Evolutionary conservation across 257 asterid genomes (phyloP).

Genomic region (Rehmannia glutinosa): DNA sequence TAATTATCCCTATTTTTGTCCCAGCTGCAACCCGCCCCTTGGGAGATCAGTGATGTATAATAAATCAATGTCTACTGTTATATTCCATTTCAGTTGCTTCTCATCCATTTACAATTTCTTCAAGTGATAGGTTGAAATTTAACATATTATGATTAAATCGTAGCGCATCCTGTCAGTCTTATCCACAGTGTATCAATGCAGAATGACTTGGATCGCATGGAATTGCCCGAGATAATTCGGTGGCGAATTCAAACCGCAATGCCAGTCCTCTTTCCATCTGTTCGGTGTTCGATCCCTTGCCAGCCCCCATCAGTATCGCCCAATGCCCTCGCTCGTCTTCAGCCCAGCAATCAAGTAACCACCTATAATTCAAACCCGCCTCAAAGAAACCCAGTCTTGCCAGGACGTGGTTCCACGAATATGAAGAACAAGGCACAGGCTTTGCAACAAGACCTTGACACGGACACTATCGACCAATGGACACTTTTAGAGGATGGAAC

Average conservation of each 20-base stretch:
- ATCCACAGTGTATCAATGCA: conserved; percentile 25
- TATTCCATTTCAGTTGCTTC: no score
- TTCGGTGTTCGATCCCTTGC: conserved; percentile 42
- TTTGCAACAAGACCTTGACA: conserved; percentile 41
- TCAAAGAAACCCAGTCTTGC: conserved; percentile 43
- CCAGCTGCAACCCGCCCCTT: no score
- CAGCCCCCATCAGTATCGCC: conserved; percentile 59
- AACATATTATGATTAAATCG: no score
- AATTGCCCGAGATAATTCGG: conserved; percentile 58
- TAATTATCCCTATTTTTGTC: not conserved
- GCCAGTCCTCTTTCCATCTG: conserved; percentile 58
- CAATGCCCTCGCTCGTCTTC: conserved; percentile 46
- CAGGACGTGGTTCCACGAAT: conserved; percentile 37
- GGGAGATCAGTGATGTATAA: no score
- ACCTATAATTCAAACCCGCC: conserved; percentile 33
- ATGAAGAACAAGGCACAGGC: conserved; percentile 37
- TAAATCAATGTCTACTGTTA: no score
- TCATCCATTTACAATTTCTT: not conserved
- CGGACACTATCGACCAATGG: conserved; percentile 63
- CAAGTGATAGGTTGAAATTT: no score
- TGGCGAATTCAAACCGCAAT: conserved; percentile 83
- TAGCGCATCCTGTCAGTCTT: no score
- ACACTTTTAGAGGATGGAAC: conserved; percentile 78
- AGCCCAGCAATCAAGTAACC: conserved; percentile 52
- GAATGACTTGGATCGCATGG: conserved; percentile 73